Base-by-base conservation (phyloP, 1,284 basidiomycete genomes). In the Fomitopsis schrenkii region DNA sequence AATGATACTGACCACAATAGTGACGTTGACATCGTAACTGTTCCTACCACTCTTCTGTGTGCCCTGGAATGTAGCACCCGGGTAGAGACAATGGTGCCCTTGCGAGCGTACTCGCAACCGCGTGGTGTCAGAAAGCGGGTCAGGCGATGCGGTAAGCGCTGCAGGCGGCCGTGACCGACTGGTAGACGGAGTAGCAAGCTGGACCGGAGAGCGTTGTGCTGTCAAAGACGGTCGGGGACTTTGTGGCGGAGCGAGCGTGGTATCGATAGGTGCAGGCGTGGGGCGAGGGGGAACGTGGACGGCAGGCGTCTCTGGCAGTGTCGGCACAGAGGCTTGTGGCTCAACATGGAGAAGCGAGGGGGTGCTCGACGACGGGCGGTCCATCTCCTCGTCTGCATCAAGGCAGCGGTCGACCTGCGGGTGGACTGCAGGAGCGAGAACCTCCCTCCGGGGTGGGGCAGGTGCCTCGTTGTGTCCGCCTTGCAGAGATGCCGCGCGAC, bases 101-200 rank as follows among this genome's bases (percentile, higher is more conserved):
- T 86, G 83, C n/a, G 87, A 84, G 50, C 88, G 86, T 19, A 91
- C 81, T 57, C 92, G 85, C 44, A 91, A 74, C 28, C 84, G 84
- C 53, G 90, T 91, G 59, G 94, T 88, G 70, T 95, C 93, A 59
- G 83, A 71, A 62, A 80, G 81, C 46, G 78, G 93, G 68, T 88
- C 85, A 12, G 80, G 79, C 22, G 72, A 67, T 17, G 65, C 61
- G 4, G 67, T 63, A 44, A 66, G 52, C 35, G 61, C 44, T 19
- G 59, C 56, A 44, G 64, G 63, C 46, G 61, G 44, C 54, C 56
- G 64, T 46, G 63, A 52, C 60, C 64, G 69, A 67, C 66, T 68
- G 59, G 57, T 57, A 28, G 68, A 68, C 12, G 68, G 62, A 19
- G 64, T 52, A 22, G 67, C 55, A 57, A 61, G 64, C 35, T 65